Percentiles rank a stretch among this genome's conserved stretches.
These are phyloP conservation scores for Paecilomyces sp. DNA, from an alignment of 2,329 filamentous ascomycete genomes.

Conservation along the genomic window DNA sequence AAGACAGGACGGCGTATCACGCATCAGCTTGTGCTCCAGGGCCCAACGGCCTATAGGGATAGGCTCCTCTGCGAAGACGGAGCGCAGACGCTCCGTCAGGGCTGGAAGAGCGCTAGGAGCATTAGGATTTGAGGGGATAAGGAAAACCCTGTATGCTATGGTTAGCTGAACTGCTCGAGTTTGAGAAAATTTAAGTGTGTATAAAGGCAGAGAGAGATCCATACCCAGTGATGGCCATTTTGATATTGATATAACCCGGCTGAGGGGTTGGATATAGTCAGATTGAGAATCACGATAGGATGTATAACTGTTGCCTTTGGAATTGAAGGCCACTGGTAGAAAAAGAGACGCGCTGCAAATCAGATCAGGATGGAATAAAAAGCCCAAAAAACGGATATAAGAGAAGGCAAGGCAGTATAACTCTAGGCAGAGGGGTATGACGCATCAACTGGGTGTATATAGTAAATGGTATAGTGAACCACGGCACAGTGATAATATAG, in stretches of 20 bases:
- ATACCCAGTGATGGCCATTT: slow-evolving; percentile 31
- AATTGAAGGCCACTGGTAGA: neutral
- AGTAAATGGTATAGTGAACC: neutral
- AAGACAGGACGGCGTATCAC: slow-evolving; percentile 35
- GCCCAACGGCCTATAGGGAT: slow-evolving; percentile 31
- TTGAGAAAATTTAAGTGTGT: neutral
- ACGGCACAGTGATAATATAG: neutral
- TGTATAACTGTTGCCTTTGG: neutral
- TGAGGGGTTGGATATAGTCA: neutral
- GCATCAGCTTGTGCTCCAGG: slow-evolving; percentile 36
- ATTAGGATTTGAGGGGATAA: slow-evolving; percentile 35
- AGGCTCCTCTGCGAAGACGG: slow-evolving; percentile 27
- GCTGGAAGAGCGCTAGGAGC: slow-evolving; percentile 25
- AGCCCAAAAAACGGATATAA: neutral
- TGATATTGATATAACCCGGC: neutral
- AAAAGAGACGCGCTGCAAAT: neutral
- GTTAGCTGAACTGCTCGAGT: slow-evolving; percentile 5
- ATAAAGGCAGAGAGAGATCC: neutral
- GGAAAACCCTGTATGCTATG: slow-evolving; percentile 30
- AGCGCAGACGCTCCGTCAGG: slow-evolving; percentile 32
- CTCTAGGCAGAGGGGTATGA: neutral
- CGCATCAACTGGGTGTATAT: neutral
- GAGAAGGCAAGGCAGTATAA: neutral
- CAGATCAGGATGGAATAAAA: neutral
- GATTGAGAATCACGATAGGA: neutral